A percentile compares a stretch with the other conserved stretches of the same genome.
Conservation (phyloP, 352 stramenopile genomes). For the Pythium sukuiense region DNA sequence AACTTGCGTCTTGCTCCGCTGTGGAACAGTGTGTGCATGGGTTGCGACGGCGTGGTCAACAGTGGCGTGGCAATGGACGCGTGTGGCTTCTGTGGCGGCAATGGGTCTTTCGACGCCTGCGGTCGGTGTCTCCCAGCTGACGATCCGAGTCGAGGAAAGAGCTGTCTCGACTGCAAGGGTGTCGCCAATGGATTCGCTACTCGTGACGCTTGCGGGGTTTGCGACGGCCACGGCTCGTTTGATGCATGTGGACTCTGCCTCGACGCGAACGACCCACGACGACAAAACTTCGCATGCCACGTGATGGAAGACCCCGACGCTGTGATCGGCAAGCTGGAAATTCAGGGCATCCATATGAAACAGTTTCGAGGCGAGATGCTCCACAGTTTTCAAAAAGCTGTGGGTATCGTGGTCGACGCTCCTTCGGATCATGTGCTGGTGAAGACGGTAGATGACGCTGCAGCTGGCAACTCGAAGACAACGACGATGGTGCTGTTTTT, state of each 20-base stretch:
- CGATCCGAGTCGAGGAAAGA: slow-evolving; percentile 22
- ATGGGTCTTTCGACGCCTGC: slow-evolving; percentile 33
- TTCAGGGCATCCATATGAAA: slow-evolving; percentile 25
- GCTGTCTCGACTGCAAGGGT: slow-evolving; percentile 36
- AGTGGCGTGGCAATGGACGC: slow-evolving; percentile 29
- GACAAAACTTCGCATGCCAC: slow-evolving; percentile 34
- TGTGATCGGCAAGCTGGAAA: slow-evolving; percentile 24
- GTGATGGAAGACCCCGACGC: slow-evolving; percentile 36
- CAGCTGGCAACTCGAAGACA: neutral
- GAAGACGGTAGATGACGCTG: slow-evolving; percentile 17
- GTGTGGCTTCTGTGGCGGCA: slow-evolving; percentile 36
- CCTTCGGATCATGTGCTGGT: slow-evolving; percentile 17
- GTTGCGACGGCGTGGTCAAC: slow-evolving; percentile 32
- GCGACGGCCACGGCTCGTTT: slow-evolving; percentile 36
- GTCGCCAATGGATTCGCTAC: slow-evolving; percentile 23
- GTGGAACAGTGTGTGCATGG: slow-evolving; percentile 33
- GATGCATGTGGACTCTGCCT: slow-evolving; percentile 40
- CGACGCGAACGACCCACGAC: slow-evolving; percentile 30
- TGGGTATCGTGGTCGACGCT: slow-evolving; percentile 16
- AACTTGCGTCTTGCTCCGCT: neutral
- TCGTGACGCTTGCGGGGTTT: slow-evolving; percentile 33
- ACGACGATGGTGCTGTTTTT: slow-evolving; percentile 21
- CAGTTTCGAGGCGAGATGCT: slow-evolving; percentile 23
- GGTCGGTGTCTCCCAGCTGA: slow-evolving; percentile 29
- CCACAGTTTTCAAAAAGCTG: slow-evolving; percentile 20